Base-by-base conservation (phyloP, 192 early-diverging fungal genomes). In the Chytriomyces confervae region DNA sequence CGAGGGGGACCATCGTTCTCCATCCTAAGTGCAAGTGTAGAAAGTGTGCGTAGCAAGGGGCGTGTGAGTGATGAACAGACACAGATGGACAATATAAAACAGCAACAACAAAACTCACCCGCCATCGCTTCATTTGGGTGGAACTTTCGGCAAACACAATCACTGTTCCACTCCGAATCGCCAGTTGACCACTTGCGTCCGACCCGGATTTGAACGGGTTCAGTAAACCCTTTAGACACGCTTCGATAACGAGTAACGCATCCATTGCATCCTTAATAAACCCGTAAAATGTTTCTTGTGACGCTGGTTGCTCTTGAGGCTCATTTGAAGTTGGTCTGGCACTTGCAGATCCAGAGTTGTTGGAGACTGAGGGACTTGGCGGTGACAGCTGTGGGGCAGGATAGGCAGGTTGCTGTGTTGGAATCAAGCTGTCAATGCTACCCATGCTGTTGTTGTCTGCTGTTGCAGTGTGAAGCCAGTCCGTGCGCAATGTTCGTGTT, bases 181-280 rank as follows among this genome's bases (percentile, higher is more conserved):
- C 24, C 1, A 44, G 27, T 43, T 23, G 49, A 43, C 24, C 70
- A 7, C 50, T 60, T 11, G 20, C 70, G 9, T 10, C 16, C 24
- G 70, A 10, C 10, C 50, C 18, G 18, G 50, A 48, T 4, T 43
- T 51, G 70, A 72, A 72, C 51, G 53, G 23, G 16, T 57, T 60
- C 23, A 72, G 36, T n/a, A 36, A 18, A 36, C 70, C 70, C n/a
- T 27, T 13, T 10, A 72, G 27, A 16, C 48, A 51, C 20, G 50
- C 70, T 60, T 72, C 70, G 60, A 72, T 72, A n/a, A 72, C 70
- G 20, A 36, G 29, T 9, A 72, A 44, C 8, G 70, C 70, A 44
- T 72, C 70, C 8, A 60, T n/a, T 10, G 70, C 24, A 36, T 72
- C 70, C 43, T 72, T 44, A 29, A 72, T 51, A 29, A 72, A 72